Evolutionary conservation across 1,139 yeast genomes (phyloP).

Genomic region (Groenewaldozyma sp.): DNA sequence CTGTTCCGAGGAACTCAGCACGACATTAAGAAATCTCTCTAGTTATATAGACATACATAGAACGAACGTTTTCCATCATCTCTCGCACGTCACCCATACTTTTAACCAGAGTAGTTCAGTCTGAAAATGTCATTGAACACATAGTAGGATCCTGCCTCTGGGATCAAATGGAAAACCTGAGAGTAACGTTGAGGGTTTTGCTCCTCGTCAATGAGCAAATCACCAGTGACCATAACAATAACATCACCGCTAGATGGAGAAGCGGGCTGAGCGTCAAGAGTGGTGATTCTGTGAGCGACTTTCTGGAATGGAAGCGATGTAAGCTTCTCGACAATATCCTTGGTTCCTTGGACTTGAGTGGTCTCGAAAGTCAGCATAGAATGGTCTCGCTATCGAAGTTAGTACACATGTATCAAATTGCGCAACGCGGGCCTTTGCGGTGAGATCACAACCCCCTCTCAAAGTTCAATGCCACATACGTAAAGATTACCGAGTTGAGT

Average conservation of each 20-base stretch:
- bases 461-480: constrained; percentile 33
- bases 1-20: too few species aligned
- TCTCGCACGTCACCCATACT: not conserved
- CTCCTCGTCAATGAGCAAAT: constrained; percentile 85
- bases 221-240: constrained; percentile 96
- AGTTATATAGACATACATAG: too few species aligned
- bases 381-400: constrained; percentile 54
- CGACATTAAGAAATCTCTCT: too few species aligned
- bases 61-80: too few species aligned
- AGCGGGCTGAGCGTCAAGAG: constrained; percentile 97
- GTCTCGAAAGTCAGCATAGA: constrained; percentile 97
- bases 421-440: not conserved
- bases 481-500: constrained; percentile 86
- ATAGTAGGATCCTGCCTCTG: constrained; percentile 83
- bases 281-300: constrained; percentile 86
- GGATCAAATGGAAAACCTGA: constrained; percentile 93
- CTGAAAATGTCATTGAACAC: constrained; percentile 96
- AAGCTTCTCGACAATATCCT: constrained; percentile 84
- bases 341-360: constrained; percentile 89
- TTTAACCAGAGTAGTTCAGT: constrained; percentile 31
- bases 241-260: constrained; percentile 82
- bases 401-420: not conserved
- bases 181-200: constrained; percentile 92
- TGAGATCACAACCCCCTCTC: not conserved
- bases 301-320: constrained; percentile 81